A percentile compares a stretch with the other conserved stretches of the same genome.
Conservation (phyloP, 2,329 filamentous ascomycete species). For the Cladosporium sp. region DNA sequence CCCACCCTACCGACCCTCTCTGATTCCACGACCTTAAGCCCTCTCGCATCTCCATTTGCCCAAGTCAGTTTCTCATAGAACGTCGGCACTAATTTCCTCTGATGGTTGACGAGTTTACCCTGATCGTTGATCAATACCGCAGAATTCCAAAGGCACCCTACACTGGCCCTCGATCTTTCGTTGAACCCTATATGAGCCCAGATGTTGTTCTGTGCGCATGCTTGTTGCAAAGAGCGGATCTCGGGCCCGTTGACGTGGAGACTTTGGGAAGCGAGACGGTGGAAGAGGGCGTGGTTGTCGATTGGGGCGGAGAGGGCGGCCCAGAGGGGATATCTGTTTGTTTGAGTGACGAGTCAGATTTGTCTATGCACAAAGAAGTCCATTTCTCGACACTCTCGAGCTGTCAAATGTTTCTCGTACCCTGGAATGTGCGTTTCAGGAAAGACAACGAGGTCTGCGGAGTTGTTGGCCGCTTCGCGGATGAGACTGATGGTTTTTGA, state of each 20-base stretch:
- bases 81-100: constrained; percentile 53
- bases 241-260: constrained; percentile 47
- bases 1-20: constrained; percentile 44
- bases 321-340: constrained; percentile 42
- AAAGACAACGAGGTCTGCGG: constrained; percentile 50
- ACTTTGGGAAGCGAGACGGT: constrained; percentile 42
- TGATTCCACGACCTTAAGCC: constrained; percentile 46
- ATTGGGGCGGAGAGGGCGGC: constrained; percentile 42
- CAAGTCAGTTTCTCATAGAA: constrained; percentile 57
- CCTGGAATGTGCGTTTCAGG: constrained; percentile 47
- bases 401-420: background rate
- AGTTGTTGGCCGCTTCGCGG: constrained; percentile 38
- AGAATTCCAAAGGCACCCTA: constrained; percentile 49
- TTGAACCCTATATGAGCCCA: constrained; percentile 50
- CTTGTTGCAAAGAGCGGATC: constrained; percentile 37
- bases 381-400: background rate
- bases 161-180: constrained; percentile 43
- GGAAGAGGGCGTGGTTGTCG: constrained; percentile 49
- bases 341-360: too few species aligned
- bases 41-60: constrained; percentile 50
- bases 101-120: constrained; percentile 48
- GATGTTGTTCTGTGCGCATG: constrained; percentile 36
- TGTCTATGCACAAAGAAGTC: too few species aligned
- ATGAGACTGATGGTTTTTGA: constrained; percentile 47
- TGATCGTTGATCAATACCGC: constrained; percentile 45